These are phyloP conservation scores for Fusarium sp. DNA, from an alignment of 2,329 filamentous ascomycete genomes.

Conservation along the genomic window DNA sequence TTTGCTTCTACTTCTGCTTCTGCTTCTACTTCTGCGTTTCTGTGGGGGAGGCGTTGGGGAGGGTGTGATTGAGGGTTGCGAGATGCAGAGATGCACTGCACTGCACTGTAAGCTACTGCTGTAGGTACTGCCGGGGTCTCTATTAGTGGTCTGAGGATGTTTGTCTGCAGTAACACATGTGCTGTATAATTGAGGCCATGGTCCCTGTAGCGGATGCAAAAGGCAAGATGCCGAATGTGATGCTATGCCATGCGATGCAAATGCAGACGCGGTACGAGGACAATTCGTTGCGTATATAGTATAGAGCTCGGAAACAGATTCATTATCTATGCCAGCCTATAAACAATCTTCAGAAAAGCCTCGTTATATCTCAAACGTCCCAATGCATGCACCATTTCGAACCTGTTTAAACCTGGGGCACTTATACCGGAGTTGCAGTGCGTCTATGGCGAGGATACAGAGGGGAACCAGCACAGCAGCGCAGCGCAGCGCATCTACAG, in stretches of 20 bases:
- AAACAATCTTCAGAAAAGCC: slow-evolving; percentile 8
- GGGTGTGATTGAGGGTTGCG: slow-evolving; percentile 23
- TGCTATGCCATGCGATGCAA: slow-evolving; percentile 4
- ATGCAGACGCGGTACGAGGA: slow-evolving; percentile 38
- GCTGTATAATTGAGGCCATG: slow-evolving; percentile 29
- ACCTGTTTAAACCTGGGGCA: slow-evolving; percentile 1
- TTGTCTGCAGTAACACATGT: background rate
- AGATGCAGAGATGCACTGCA: slow-evolving; percentile 20
- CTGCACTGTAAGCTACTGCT: background rate
- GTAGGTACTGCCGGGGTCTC: slow-evolving; percentile 3
- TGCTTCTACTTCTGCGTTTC: background rate
- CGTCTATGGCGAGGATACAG: slow-evolving; percentile 25
- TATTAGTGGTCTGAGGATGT: slow-evolving; percentile 10
- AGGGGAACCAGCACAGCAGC: slow-evolving; percentile 35
- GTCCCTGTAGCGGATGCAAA: slow-evolving; percentile 22
- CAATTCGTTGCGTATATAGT: slow-evolving; percentile 11
- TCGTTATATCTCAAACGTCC: slow-evolving; percentile 2
- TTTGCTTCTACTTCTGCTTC: background rate
- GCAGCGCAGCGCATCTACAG: background rate
- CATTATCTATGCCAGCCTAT: slow-evolving; percentile 18
- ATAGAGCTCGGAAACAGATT: background rate
- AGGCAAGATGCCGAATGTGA: slow-evolving; percentile 19
- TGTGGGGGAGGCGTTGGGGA: slow-evolving; percentile 20
- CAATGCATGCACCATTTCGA: slow-evolving; percentile 10
- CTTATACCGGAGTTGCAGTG: slow-evolving; percentile 22